These are phyloP conservation scores for Skeletonema grethae DNA, from an alignment of 108 stramenopile species.

Conservation along the genomic window DNA sequence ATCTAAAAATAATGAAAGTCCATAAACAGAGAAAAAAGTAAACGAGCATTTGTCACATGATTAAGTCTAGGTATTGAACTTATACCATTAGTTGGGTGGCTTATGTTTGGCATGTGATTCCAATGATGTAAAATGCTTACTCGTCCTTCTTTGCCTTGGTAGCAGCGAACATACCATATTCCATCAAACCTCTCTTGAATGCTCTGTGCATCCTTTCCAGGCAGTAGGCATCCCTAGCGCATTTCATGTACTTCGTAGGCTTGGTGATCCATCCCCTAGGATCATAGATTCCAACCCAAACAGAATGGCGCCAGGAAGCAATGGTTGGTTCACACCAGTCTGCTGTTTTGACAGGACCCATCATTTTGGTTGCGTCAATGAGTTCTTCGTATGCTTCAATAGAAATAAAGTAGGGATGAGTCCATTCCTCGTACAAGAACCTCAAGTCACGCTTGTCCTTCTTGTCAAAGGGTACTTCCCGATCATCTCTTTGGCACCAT, in stretches of 20 bases:
- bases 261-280: slow-evolving; percentile 93
- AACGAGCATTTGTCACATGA: not conserved
- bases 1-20: slow-evolving; percentile 60
- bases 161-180: slow-evolving; percentile 95
- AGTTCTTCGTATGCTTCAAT: slow-evolving; percentile 89
- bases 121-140: not conserved
- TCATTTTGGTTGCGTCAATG: slow-evolving; percentile 84
- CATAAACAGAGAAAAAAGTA: slow-evolving; percentile 17
- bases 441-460: slow-evolving; percentile 90
- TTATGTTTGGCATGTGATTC: not conserved
- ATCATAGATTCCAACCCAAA: slow-evolving; percentile 93
- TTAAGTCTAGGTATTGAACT: not conserved
- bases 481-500: slow-evolving; percentile 97
- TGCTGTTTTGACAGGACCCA: slow-evolving; percentile 82
- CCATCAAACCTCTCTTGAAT: slow-evolving; percentile 94
- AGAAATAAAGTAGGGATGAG: slow-evolving; percentile 96
- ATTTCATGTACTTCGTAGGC: slow-evolving; percentile 85
- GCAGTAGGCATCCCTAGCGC: slow-evolving; percentile 90
- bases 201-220: slow-evolving; percentile 96
- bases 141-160: slow-evolving; percentile 58
- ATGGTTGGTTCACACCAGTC: slow-evolving; percentile 93
- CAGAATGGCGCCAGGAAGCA: slow-evolving; percentile 92
- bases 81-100: not conserved
- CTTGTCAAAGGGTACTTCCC: slow-evolving; percentile 76
- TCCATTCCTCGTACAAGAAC: slow-evolving; percentile 97